phyloP scores from a whole-genome alignment of 306 rosid genomes.

The Echinosophora koreensis region DNA sequence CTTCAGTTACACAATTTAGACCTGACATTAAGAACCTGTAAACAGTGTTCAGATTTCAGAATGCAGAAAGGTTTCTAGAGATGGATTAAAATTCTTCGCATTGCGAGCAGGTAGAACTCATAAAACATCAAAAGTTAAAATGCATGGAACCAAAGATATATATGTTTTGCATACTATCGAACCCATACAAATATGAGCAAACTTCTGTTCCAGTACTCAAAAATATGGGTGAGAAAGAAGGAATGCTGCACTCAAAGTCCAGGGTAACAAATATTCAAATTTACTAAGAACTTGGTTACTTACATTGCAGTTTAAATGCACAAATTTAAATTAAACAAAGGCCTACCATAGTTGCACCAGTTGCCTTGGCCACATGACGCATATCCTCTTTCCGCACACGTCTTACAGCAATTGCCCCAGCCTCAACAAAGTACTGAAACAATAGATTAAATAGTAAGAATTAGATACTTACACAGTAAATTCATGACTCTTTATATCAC shows the following conservation, averaged over 20 bases:
- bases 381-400: conserved; percentile 95
- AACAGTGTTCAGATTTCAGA: conserved; percentile 9
- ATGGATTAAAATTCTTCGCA: no score
- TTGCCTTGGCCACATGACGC: conserved; percentile 99
- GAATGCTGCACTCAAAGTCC: not conserved
- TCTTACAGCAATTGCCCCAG: conserved; percentile 95
- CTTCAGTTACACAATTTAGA: not conserved
- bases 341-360: conserved; percentile 93
- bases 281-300: not conserved
- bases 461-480: not conserved
- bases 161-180: conserved; percentile 1
- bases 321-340: conserved; percentile 24
- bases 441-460: conserved; percentile 30
- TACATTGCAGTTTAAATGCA: not conserved
- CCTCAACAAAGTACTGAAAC: conserved; percentile 94
- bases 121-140: conserved; percentile 12
- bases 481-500: not conserved
- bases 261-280: conserved; percentile 10
- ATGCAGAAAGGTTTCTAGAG: not conserved
- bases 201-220: not conserved
- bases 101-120: not conserved
- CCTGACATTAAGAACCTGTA: not conserved
- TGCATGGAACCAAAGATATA: not conserved
- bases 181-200: conserved; percentile 21
- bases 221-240: not conserved